Base-by-base conservation (phyloP, 2,329 filamentous ascomycete species). In the Colletotrichum trifolii region DNA sequence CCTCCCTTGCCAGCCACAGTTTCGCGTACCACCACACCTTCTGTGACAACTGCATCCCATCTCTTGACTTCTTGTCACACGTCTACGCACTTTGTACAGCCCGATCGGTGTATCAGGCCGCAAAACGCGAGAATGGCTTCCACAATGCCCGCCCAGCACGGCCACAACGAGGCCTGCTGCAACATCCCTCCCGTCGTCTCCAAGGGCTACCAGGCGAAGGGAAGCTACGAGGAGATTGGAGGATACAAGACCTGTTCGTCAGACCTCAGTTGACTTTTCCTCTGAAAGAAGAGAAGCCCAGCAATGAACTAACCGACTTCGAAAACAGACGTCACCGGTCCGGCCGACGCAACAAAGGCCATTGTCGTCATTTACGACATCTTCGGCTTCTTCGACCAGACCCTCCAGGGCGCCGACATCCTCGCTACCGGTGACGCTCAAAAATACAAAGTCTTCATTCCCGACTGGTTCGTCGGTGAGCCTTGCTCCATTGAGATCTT, bases 371-470 rank as follows among this genome's bases (percentile, higher is more conserved):
- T 91, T 73, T 89, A 80, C 74, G 89, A 92, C 76, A 89, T 91
- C 74, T 91, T 91, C 72, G 89, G 89, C 71, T 89, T 89, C 84
- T 91, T 86, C 72, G 85, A 87, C 33, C 90, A 92, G 77, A 89
- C 89, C 3, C 68, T 91, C 10, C 89, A 92, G 75, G 90, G 89
- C 33, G 88, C 88, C 67, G 90, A 93, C 71, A 91, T 87, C 70
- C 79, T 91, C 33, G 82, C 87, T 48, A 80, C 79, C 49, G 81
- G 82, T 66, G 82, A 86, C 71, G 73, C 81, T 76, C 86, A 81
- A 76, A 87, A 91, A 73, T 96, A 96, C 82, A 89, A 89, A 71
- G 92, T 97, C 70, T 94, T 94, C 79, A 94, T 97, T 68, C 94
- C 94, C 35, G 94, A 97, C 80, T 95, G 92, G 85, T 97, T 97